Evolutionary conservation across 169 alveolate genomes (phyloP), one percentile per base, ranked within the genome.

Genomic region (Babesia caballi): DNA sequence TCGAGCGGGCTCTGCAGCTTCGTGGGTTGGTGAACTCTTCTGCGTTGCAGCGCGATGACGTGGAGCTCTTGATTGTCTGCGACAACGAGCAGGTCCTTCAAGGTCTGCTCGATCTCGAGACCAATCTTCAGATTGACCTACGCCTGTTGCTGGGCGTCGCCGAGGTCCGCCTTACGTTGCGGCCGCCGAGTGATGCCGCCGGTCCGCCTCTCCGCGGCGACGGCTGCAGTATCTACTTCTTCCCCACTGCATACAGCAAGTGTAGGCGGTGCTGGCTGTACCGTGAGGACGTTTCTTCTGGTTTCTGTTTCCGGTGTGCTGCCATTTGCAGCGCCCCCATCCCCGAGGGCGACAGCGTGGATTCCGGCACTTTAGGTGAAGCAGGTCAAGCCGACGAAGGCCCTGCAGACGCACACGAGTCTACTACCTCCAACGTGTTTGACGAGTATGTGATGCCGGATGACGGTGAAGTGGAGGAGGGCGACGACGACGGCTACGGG

Each of bases 261-360:
- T 78, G 87, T 38, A 66, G 38, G 46, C 68, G 87, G 56, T 81
- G 88, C 27, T 72, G 88, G 84, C 73, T 81, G 25, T 81, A 60
- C 57, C 52, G 72, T n/a, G 81, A 71, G 35, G 61, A 54, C 58
- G 81, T 81, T 27, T n/a, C 44, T 4, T 28, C 30, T 17, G 72
- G 59, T 19, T 74, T 78, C 68, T 78, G 87, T 44, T 61, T 58
- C 49, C 44, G 73, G 27, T 78, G 87, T 25, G 60, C 32, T 21
- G 35, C 47, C 32, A 42, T 42, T 8, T 47, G 58, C 21, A 14
- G 47, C 53, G 8, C 4, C 23, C 44, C 66, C 7, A 2, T 17
- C 17, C 7, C 44, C 1, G 44, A 1, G 19, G 35, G 32, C 0
- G 2, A 12, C 9, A 21, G 42, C 35, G 6, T 11, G 4, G 60